Percentiles rank a stretch among this genome's conserved stretches.
Evolutionary conservation across 2,329 filamentous ascomycete genomes (phyloP).

Genomic region (Phaeoacremonium minimum): DNA sequence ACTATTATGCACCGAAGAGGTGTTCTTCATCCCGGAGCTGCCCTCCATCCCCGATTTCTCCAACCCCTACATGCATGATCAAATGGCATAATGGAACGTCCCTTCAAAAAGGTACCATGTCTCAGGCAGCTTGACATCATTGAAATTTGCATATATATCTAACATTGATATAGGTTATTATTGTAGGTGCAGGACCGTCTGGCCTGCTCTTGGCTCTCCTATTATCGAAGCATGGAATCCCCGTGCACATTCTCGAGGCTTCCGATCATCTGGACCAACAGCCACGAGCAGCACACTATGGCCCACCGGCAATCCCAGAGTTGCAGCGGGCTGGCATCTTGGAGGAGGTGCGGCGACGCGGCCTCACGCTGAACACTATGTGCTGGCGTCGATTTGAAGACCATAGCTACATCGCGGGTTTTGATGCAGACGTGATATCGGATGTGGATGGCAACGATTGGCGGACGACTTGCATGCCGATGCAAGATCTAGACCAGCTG

Average conservation of each 20-base stretch:
- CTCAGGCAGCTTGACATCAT: background rate
- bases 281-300: slow-evolving; percentile 60
- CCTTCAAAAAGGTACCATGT: slow-evolving; percentile 13
- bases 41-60: too few relatives aligned
- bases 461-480: slow-evolving; percentile 32
- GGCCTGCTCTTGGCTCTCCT: slow-evolving; percentile 46
- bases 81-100: slow-evolving; percentile 7
- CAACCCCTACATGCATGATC: too few relatives aligned
- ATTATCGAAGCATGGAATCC: slow-evolving; percentile 46
- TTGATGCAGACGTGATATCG: slow-evolving; percentile 25
- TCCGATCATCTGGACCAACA: slow-evolving; percentile 50
- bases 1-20: too few relatives aligned
- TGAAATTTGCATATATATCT: background rate
- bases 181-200: slow-evolving; percentile 46
- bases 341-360: slow-evolving; percentile 31
- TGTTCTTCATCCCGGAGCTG: too few relatives aligned
- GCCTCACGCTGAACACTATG: slow-evolving; percentile 32
- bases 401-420: slow-evolving; percentile 27
- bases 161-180: slow-evolving; percentile 36
- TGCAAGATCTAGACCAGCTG: slow-evolving; percentile 36
- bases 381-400: slow-evolving; percentile 31
- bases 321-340: slow-evolving; percentile 56
- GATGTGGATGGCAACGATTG: slow-evolving; percentile 33
- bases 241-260: slow-evolving; percentile 51
- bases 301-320: slow-evolving; percentile 52